Evolutionary conservation across 1,139 yeast species (phyloP).

Genomic region (Taiozyma sp.): DNA sequence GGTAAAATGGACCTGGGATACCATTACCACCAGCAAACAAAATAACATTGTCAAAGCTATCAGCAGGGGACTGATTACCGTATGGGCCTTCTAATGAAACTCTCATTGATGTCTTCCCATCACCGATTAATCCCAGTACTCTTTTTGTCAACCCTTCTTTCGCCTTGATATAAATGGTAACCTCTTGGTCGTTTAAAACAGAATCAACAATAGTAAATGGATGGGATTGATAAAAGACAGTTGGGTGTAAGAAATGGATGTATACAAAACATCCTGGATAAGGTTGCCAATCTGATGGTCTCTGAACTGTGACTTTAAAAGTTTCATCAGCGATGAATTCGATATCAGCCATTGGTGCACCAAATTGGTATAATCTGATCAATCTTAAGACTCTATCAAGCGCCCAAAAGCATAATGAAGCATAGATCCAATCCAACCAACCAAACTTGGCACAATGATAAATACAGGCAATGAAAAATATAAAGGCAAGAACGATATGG

Average conservation of each 20-base stretch:
- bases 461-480: slow-evolving; percentile 55
- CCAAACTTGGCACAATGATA: slow-evolving; percentile 41
- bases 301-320: slow-evolving; percentile 28
- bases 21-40: slow-evolving; percentile 72
- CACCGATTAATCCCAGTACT: slow-evolving; percentile 26
- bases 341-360: slow-evolving; percentile 36
- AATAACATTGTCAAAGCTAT: slow-evolving; percentile 47
- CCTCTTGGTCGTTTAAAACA: slow-evolving; percentile 31
- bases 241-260: slow-evolving; percentile 36
- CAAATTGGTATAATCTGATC: slow-evolving; percentile 25
- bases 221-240: slow-evolving; percentile 52
- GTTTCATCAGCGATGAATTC: slow-evolving; percentile 47
- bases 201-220: slow-evolving; percentile 42
- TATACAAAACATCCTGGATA: slow-evolving; percentile 34
- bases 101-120: slow-evolving; percentile 20
- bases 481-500: slow-evolving; percentile 54
- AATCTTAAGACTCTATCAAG: slow-evolving; percentile 30
- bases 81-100: slow-evolving; percentile 59
- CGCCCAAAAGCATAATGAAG: slow-evolving; percentile 27
- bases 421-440: slow-evolving; percentile 26
- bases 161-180: slow-evolving; percentile 39
- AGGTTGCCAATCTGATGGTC: slow-evolving; percentile 30
- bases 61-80: slow-evolving; percentile 48
- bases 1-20: slow-evolving; percentile 49
- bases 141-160: slow-evolving; percentile 41